Evolutionary conservation across 2,329 filamentous ascomycete genomes (phyloP), one percentile per base, ranked within the genome.

Genomic region (Colletotrichum sp.): DNA sequence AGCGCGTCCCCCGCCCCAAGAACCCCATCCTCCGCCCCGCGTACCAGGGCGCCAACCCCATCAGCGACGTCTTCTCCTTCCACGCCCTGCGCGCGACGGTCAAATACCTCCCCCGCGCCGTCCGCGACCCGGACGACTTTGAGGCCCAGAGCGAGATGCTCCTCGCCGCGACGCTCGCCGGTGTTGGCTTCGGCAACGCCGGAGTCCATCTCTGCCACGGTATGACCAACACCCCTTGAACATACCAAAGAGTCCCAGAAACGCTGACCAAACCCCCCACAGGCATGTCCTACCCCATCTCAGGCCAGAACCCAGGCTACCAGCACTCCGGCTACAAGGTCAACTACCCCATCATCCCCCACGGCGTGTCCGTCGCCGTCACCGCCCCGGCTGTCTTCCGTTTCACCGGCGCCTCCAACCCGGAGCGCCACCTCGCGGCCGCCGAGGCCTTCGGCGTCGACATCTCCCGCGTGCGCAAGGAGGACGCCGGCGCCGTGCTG

Each of bases 261-360:
- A 12, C 4, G 13, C 72, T 74, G 43, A 62, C 54, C 8, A 43
- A 27, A n/a, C 24, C 8, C 21, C 7, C 18, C 16, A n/a, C 72
- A 92, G 90, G 96, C 81, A 98, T 99, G 96, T 97, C 94, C 29
- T 99, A 99, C 81, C 97, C 97, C 21, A 98, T 99, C 80, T 98
- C 95, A 1, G 95, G 95, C 34, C 96, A 98, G 82, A 99, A 99
- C 82, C 95, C 94, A 0, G 72, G 72, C 58, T 74, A 74, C 38
- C 69, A 68, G 69, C 72, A 74, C 70, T 83, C 89, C 0, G 97
- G 97, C n/a, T 99, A 99, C 83, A 87, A 93, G 3, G 92, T 98
- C 9, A 84, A 90, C 31, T 82, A 89, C 34, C 91, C 94, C 12
- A 93, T 99, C 79, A 98, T 99, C 80, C 97, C 97, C 0, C 97